Base-by-base conservation (phyloP, 2,329 filamentous ascomycete genomes). In the Colletotrichum paranaense region DNA sequence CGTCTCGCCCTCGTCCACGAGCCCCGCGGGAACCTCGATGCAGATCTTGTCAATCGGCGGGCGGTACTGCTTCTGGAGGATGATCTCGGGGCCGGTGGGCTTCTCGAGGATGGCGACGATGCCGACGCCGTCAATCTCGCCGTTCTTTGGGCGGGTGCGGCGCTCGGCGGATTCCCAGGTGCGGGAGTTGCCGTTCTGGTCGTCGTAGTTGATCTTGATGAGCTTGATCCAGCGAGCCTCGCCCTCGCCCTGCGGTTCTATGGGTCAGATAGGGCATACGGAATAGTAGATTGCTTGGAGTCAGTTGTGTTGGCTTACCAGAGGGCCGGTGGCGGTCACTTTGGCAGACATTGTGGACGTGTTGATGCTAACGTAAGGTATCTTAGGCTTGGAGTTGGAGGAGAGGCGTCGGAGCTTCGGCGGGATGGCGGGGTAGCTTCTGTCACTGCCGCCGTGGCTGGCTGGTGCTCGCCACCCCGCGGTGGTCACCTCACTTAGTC, bases 141-240 rank as follows among this genome's bases (percentile, higher is more conserved):
- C 86, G 75, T 82, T 85, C 68, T 85, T 84, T 14, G 92, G 92
- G 4, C 92, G 89, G 0, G 92, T 94, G 35, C 87, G 87, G n/a
- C 93, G 89, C 81, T 94, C 91, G 19, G 91, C 91, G 1, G 91
- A 92, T 79, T 95, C 93, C 93, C 93, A 95, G 35, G 88, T 90
- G 65, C 92, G 87, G 1, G 84, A 80, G 19, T 84, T 83, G 76
- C 90, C 90, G 42, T 87, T 85, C 24, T 90, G 88, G 78, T 94
- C 93, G 68, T 85, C 84, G 80, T 94, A 95, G 42, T 86, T 88
- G 75, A 90, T 88, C 89, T 89, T 88, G 75, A 89, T 84, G 7
- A 92, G 84, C 77, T 87, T 90, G 38, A 88, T 88, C 90, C 90
- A 92, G 77, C 84, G 85, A 24, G 90, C 90, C 70, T 92, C 88